Conservation (phyloP, 768 basidiomycete species). For the Boletus coccyginus region DNA sequence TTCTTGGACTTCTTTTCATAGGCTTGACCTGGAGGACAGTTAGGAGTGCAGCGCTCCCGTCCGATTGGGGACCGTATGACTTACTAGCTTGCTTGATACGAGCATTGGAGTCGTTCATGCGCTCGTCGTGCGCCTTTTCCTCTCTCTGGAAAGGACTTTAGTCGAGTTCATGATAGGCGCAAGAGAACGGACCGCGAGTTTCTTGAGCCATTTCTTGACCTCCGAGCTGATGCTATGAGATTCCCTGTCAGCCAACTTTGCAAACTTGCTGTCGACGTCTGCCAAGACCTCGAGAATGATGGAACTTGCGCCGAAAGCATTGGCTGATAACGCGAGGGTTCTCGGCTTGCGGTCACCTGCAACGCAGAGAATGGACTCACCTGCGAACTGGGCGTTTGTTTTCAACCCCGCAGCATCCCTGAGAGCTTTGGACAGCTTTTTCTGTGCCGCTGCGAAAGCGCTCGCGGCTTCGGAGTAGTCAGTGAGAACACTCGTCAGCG, state of each 20-base stretch:
- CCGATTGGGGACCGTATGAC: not conserved
- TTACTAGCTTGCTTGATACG: slow-evolving; percentile 77
- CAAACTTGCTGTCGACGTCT: slow-evolving; percentile 73
- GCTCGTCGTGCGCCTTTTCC: slow-evolving; percentile 74
- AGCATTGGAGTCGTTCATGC: slow-evolving; percentile 60
- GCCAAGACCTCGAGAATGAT: slow-evolving; percentile 65
- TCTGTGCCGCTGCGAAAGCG: slow-evolving; percentile 62
- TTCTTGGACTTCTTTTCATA: slow-evolving; percentile 85
- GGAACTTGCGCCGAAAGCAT: slow-evolving; percentile 63
- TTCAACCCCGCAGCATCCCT: slow-evolving; percentile 63
- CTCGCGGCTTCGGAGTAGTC: slow-evolving; percentile 74
- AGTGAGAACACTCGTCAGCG: slow-evolving; percentile 59
- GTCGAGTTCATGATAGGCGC: not conserved
- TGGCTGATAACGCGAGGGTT: slow-evolving; percentile 41
- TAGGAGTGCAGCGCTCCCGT: not conserved
- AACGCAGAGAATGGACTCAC: slow-evolving; percentile 37
- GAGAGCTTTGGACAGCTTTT: slow-evolving; percentile 70
- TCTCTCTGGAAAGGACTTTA: slow-evolving; percentile 56
- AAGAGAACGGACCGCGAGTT: slow-evolving; percentile 55
- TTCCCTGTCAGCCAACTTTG: slow-evolving; percentile 72
- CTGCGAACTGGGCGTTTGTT: slow-evolving; percentile 57
- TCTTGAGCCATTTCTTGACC: slow-evolving; percentile 87
- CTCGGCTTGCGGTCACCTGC: not conserved
- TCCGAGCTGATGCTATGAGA: slow-evolving; percentile 61
- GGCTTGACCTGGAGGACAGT: slow-evolving; percentile 46